Conservation (phyloP, 306 rosid species). For the Begonia masoniana region DNA sequence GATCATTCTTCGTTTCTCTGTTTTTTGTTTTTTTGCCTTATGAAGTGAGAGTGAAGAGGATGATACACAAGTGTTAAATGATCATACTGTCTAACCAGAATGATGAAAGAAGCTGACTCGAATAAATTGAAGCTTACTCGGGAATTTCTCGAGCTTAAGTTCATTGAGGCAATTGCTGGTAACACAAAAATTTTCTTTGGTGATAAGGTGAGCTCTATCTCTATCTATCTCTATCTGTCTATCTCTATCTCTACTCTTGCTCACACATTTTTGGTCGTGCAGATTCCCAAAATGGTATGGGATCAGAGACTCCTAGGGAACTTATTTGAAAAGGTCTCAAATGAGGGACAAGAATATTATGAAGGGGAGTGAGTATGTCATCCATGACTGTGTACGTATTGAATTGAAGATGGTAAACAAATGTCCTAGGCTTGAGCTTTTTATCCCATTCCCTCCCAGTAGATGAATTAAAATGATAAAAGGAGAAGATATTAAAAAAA, state of each 20-base stretch:
- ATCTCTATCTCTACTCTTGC: not conserved
- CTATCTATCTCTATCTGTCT: constrained; percentile 7
- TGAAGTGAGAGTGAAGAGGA: too few species aligned
- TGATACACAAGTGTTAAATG: not conserved
- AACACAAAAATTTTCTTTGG: constrained; percentile 93
- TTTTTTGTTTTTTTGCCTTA: constrained; percentile 3
- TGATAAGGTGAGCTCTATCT: constrained; percentile 46
- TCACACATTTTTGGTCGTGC: constrained; percentile 9
- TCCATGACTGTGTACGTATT: too few species aligned
- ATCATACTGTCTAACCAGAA: constrained; percentile 25
- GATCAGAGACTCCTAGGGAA: constrained; percentile 86
- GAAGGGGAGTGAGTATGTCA: not conserved
- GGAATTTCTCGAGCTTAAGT: constrained; percentile 75
- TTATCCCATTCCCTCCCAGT: too few species aligned
- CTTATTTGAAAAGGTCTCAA: constrained; percentile 38
- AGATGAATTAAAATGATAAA: too few species aligned
- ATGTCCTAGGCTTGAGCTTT: too few species aligned
- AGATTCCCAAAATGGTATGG: constrained; percentile 75
- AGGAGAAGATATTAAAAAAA: too few species aligned
- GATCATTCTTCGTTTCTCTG: constrained; percentile 10
- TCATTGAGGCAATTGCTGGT: constrained; percentile 68
- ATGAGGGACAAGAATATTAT: constrained; percentile 10
- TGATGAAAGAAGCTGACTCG: constrained; percentile 74
- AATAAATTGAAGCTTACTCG: constrained; percentile 91
- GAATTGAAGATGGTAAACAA: too few species aligned